Evolutionary conservation across 257 asterid genomes (phyloP), one percentile per base, ranked within the genome.

Genomic region (Datura wrightii): DNA sequence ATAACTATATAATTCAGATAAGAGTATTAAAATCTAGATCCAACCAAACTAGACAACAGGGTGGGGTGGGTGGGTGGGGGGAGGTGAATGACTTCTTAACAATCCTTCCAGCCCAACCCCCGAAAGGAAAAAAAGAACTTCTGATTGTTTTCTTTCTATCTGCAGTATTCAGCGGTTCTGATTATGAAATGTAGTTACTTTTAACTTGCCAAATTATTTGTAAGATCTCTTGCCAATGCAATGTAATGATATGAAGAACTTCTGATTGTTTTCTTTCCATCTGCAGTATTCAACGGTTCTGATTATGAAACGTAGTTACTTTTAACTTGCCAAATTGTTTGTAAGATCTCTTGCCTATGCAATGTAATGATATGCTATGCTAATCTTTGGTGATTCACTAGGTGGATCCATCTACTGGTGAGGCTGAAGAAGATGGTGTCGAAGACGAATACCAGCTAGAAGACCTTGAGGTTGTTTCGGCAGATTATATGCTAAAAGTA

Each of bases 381-480:
- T 71, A 71, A 19, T 52, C 41, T 52, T 53, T 78, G 82, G 62
- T 78, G 63, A 78, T 52, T 52, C 82, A 31, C 72, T 82, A 97
- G 99, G 99, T 97, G 86, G 99, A 97, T 86, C 84, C 95, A 83
- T 90, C 99, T 42, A 95, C 97, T 69, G 99, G 99, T n/a, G 99
- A 97, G 86, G 93, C 93, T 53, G 99, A 95, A 87, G 99, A 97
- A n/a, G 99, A 97, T 86, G 98, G 97, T 0, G 97, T 93, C 82
- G 99, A 97, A 90, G 99, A 97, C 84, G 98, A 95, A 85, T 97
- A 97, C 92, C 99, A 95, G 87, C 92, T 97, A 8, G 99, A 97
- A 89, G 99, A 97, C 82, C 93, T 95, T 55, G 99, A 97, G 88
- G 95, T 95, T 84, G 97, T 88, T 81, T 90, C 97, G 53, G 97